phyloP scores from a whole-genome alignment of 2,329 filamentous ascomycete genomes.

The Aaosphaeria pasadenensis region DNA sequence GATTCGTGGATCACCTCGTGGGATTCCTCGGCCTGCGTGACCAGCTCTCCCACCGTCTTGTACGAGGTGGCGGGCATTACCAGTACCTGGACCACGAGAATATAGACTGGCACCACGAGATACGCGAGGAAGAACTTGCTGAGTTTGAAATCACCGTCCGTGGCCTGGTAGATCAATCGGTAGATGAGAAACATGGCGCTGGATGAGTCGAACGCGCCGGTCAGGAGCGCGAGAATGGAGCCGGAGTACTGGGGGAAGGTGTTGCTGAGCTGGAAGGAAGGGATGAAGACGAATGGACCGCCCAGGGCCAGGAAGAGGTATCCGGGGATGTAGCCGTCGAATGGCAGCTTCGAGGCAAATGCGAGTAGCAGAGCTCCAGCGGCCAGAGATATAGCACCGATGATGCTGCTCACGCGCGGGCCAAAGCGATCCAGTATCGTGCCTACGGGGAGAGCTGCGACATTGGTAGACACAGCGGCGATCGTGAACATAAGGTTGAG shows the following conservation, averaged over 20 bases:
- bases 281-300: constrained; percentile 51
- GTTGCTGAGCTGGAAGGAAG: constrained; percentile 51
- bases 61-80: constrained; percentile 49
- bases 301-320: constrained; percentile 50
- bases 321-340: constrained; percentile 63
- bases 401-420: constrained; percentile 70
- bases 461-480: constrained; percentile 83
- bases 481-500: constrained; percentile 93
- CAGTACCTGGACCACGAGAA: constrained; percentile 43
- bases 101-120: constrained; percentile 46
- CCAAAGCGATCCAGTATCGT: constrained; percentile 81
- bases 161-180: constrained; percentile 45
- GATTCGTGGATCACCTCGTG: constrained; percentile 50
- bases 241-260: constrained; percentile 51
- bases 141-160: constrained; percentile 40
- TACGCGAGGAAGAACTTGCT: constrained; percentile 51
- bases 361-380: constrained; percentile 72
- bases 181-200: constrained; percentile 49
- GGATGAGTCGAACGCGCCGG: constrained; percentile 50
- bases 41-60: constrained; percentile 70
- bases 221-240: constrained; percentile 49
- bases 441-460: constrained; percentile 80
- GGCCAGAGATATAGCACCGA: constrained; percentile 66
- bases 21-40: constrained; percentile 63
- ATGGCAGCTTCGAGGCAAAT: constrained; percentile 60